These are phyloP conservation scores for Naganishia randhawae DNA, from an alignment of 768 basidiomycete genomes.

Conservation along the genomic window DNA sequence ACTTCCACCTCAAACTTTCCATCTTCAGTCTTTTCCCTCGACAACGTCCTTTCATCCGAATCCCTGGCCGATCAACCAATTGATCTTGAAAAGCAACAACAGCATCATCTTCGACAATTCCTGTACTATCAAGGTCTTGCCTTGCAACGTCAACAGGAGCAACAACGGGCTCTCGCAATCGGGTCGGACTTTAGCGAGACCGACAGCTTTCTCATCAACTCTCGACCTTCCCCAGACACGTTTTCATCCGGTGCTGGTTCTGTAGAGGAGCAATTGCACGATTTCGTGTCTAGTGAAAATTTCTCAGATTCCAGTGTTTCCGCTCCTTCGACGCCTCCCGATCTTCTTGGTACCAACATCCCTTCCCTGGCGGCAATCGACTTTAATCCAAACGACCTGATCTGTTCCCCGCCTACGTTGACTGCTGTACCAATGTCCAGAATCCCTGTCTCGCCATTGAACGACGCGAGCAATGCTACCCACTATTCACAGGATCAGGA, in stretches of 20 bases:
- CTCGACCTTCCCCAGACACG: background rate
- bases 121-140: slow-evolving; percentile 24
- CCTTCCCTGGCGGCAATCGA: background rate
- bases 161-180: background rate
- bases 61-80: background rate
- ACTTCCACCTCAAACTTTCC: background rate
- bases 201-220: background rate
- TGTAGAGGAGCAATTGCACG: slow-evolving; percentile 8
- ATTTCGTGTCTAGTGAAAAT: slow-evolving; percentile 3
- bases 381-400: slow-evolving; percentile 1
- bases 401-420: background rate
- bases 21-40: slow-evolving; percentile 3
- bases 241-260: background rate
- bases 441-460: background rate
- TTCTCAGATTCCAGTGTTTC: background rate
- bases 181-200: background rate
- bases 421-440: slow-evolving; percentile 1
- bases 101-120: slow-evolving; percentile 25
- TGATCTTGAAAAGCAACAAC: slow-evolving; percentile 28
- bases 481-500: background rate
- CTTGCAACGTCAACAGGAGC: slow-evolving; percentile 18
- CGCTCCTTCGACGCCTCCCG: slow-evolving; percentile 10
- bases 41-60: background rate
- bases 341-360: slow-evolving; percentile 9
- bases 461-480: background rate